These are phyloP conservation scores for Paratinospora sagittata DNA, from an alignment of 164 flowering plant genomes.

Conservation along the genomic window DNA sequence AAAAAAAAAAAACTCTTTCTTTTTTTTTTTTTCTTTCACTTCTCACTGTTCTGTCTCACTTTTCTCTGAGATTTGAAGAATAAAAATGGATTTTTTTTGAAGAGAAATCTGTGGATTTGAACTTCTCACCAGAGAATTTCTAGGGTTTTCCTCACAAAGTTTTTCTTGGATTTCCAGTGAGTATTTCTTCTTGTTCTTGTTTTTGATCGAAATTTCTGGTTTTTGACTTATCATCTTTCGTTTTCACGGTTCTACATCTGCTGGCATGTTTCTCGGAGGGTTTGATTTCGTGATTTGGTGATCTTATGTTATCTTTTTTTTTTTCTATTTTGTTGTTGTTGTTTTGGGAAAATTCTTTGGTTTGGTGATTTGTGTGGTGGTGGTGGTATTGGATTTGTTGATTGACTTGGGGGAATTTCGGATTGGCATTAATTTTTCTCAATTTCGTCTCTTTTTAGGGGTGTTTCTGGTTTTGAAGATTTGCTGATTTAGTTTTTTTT, in stretches of 20 bases:
- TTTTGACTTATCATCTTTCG: not conserved
- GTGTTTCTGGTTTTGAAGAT: too few species aligned
- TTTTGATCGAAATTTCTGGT: not conserved
- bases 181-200: not conserved
- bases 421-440: not conserved
- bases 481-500: too few species aligned
- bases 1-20: too few species aligned
- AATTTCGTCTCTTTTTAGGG: not conserved
- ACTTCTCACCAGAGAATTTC: not conserved
- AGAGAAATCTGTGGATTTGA: not conserved
- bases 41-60: not conserved
- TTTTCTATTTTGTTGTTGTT: too few species aligned
- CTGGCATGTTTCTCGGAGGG: not conserved
- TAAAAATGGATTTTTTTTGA: not conserved
- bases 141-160: not conserved
- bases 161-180: not conserved
- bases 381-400: not conserved
- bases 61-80: not conserved
- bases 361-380: not conserved
- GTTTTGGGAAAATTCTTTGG: not conserved
- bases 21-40: not conserved
- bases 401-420: not conserved
- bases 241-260: too few species aligned
- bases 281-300: not conserved
- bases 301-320: too few species aligned